Evolutionary conservation across 2,329 filamentous ascomycete genomes (phyloP).

Genomic region (Colletotrichum noveboracense): DNA sequence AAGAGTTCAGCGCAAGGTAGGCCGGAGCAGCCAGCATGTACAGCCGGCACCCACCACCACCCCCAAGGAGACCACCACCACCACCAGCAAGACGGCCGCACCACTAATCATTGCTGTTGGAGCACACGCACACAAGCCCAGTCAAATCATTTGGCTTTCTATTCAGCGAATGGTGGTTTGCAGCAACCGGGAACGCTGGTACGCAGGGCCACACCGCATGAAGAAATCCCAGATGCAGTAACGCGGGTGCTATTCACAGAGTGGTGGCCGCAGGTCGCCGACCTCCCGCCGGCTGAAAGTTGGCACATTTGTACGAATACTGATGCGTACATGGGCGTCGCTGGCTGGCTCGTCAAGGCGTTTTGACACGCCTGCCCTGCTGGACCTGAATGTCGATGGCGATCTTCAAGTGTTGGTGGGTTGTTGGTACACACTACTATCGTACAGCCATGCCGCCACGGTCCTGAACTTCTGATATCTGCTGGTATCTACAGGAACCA

Average conservation of each 20-base stretch:
- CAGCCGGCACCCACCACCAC: neutral
- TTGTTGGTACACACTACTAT: neutral
- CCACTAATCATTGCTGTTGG: neutral
- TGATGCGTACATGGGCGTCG: neutral
- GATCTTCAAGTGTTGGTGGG: neutral
- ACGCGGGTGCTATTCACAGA: neutral
- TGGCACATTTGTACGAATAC: neutral
- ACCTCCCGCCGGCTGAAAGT: neutral
- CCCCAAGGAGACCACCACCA: neutral
- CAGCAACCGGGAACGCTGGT: neutral
- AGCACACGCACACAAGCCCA: neutral
- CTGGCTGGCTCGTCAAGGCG: neutral
- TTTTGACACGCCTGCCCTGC: neutral
- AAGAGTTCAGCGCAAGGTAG: slow-evolving; percentile 7
- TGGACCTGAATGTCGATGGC: neutral
- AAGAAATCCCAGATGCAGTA: neutral
- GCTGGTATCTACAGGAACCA: neutral
- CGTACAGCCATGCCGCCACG: neutral
- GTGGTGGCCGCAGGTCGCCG: neutral
- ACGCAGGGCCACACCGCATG: neutral
- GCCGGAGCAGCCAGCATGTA: neutral
- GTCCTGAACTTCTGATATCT: neutral
- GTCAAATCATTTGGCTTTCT: neutral
- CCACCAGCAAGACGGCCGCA: neutral
- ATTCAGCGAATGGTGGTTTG: neutral